Evolutionary conservation across 225 moss, liverwort and hornwort species (phyloP).

Genomic region (Takakia lepidozioides): DNA sequence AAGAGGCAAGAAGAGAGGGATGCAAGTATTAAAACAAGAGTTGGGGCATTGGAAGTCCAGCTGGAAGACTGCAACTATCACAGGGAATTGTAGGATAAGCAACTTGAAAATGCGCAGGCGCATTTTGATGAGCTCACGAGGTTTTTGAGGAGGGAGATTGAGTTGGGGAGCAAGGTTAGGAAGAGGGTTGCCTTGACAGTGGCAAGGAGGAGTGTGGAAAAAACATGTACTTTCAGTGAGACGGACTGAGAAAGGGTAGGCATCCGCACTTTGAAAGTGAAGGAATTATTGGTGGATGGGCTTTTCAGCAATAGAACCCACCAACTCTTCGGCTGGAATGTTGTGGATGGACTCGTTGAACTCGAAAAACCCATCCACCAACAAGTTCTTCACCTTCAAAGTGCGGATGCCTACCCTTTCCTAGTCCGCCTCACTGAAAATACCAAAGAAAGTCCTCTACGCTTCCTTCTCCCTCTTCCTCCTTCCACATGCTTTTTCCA

Average conservation of each 20-base stretch:
- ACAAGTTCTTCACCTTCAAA: neutral
- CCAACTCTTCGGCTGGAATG: neutral
- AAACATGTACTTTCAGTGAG: neutral
- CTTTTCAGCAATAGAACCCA: constrained; percentile 1
- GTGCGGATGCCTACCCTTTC: neutral
- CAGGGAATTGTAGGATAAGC: too few species aligned
- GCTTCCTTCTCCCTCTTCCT: neutral
- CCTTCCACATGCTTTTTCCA: neutral
- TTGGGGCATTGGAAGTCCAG: too few species aligned
- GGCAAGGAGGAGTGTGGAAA: neutral
- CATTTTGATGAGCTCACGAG: too few species aligned
- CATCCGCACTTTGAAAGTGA: too few species aligned
- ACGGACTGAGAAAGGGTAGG: neutral
- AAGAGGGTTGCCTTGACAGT: neutral
- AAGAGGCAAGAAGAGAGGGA: too few species aligned
- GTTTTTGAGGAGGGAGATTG: too few species aligned
- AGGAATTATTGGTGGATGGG: too few species aligned
- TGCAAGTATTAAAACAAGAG: too few species aligned
- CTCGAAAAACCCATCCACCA: neutral
- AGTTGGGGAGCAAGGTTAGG: neutral
- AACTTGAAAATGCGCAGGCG: too few species aligned
- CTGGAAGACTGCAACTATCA: too few species aligned
- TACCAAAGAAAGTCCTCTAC: neutral
- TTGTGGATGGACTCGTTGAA: neutral
- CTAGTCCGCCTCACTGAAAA: neutral